Percentiles rank a stretch among this genome's conserved stretches.
phyloP scores from a whole-genome alignment of 139 green algal genomes.

The Closterium sp. region DNA sequence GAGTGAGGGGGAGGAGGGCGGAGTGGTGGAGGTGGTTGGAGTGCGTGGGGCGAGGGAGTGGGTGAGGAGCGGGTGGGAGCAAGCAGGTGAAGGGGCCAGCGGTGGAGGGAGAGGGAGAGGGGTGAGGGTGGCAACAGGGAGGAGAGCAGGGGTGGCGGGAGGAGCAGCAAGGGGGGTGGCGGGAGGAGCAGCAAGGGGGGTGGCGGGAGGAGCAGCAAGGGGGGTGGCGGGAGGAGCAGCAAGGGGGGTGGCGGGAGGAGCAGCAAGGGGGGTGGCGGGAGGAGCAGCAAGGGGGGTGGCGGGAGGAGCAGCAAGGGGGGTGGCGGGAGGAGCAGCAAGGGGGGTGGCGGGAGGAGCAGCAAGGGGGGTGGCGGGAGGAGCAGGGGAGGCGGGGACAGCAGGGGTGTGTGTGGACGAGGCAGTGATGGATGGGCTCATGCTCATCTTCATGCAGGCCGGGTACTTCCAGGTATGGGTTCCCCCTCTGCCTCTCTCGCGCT shows the following conservation, averaged over 20 bases:
- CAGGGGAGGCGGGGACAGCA: neutral
- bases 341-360: neutral
- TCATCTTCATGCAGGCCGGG: constrained; percentile 10
- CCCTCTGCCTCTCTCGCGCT: neutral
- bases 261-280: neutral
- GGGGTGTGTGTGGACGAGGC: neutral
- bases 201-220: neutral
- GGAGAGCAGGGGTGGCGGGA: neutral
- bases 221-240: neutral
- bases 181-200: neutral
- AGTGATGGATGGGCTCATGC: constrained; percentile 12
- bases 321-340: no score
- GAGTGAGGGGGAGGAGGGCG: neutral
- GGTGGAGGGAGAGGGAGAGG: neutral
- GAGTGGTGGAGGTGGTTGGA: neutral
- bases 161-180: neutral
- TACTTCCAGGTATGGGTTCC: constrained; percentile 21
- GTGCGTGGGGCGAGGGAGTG: neutral
- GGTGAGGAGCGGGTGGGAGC: neutral
- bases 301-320: neutral
- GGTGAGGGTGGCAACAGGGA: neutral
- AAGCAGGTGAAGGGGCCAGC: neutral
- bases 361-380: neutral
- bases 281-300: neutral
- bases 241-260: no score